Base-by-base conservation (phyloP, 108 stramenopile species). In the Cyclotella baltica region DNA sequence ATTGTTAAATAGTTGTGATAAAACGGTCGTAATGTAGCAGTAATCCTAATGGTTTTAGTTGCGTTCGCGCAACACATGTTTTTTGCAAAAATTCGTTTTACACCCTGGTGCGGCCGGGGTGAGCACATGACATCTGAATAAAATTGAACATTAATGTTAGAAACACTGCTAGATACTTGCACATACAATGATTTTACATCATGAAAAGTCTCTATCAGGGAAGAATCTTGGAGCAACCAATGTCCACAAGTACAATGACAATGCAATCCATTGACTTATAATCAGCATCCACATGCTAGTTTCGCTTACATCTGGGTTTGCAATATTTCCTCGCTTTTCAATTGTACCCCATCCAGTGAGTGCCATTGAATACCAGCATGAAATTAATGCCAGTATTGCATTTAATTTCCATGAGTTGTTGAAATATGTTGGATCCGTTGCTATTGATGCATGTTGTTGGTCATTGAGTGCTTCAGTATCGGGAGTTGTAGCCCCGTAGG, bases 231-330 rank as follows among this genome's bases (percentile, higher is more conserved):
- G 97, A 29, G 98, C 98, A 19, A 96, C 40, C 31, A 98, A 73
- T 2, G 97, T 96, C 98, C 98, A 98, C 0, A 84, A 43, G 75
- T 98, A 98, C 20, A 98, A 64, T 11, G 77, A 38, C 53, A 96
- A 61, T 5, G 85, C 86, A 20, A 93, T 61, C 97, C 97, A 98
- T 69, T 98, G 98, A 16, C 92, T 92, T 4, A 80, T 79, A 69
- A 96, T 90, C 3, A 96, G 82, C 55, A 98, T 90, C 95, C 96
- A 98, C 97, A 98, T 98, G 53, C 88, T 89, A 23, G 84, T 86
- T 67, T 82, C 66, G 3, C 94, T 93, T 2, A 90, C 89, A 36
- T 88, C 75, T 19, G 95, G 95, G 86, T 97, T 89, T 22, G 92
- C 90, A 4, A 84, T 84, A 59, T 71, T 66, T 20, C 93, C 92